A percentile compares a stretch with the other conserved stretches of the same genome.
These are phyloP conservation scores for Lodderomyces parapsilosis DNA, from an alignment of 1,139 yeast genomes.

Conservation along the genomic window DNA sequence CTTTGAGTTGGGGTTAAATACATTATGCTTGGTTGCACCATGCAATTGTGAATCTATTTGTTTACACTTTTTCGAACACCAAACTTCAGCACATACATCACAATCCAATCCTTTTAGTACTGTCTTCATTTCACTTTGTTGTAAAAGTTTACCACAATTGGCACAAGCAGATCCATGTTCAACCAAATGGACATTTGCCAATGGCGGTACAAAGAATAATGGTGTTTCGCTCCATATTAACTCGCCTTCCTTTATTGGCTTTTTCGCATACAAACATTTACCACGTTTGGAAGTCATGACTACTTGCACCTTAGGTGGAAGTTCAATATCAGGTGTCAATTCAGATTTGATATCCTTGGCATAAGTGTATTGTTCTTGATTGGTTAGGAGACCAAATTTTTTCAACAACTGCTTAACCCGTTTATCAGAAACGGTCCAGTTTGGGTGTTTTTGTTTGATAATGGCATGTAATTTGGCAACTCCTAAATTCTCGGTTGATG, in stretches of 20 bases:
- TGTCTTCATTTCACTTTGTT: conserved; percentile 26
- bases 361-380: conserved; percentile 43
- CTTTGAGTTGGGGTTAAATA: conserved; percentile 25
- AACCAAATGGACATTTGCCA: conserved; percentile 64
- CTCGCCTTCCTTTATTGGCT: conserved; percentile 47
- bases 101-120: conserved; percentile 63
- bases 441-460: conserved; percentile 51
- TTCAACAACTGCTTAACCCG: conserved; percentile 54
- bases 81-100: conserved; percentile 60
- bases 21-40: conserved; percentile 54
- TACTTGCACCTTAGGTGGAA: conserved; percentile 49
- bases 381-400: conserved; percentile 49
- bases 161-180: conserved; percentile 74
- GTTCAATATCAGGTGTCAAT: conserved; percentile 46
- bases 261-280: conserved; percentile 48
- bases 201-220: conserved; percentile 66
- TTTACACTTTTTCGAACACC: conserved; percentile 73
- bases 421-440: conserved; percentile 65
- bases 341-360: conserved; percentile 55
- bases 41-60: conserved; percentile 54
- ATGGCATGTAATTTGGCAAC: conserved; percentile 51
- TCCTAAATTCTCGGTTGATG: conserved; percentile 59
- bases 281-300: conserved; percentile 47
- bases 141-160: conserved; percentile 68
- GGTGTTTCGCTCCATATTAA: conserved; percentile 63